Base-by-base conservation (phyloP, 805 yeast species). In the Grigorovia humatica region DNA sequence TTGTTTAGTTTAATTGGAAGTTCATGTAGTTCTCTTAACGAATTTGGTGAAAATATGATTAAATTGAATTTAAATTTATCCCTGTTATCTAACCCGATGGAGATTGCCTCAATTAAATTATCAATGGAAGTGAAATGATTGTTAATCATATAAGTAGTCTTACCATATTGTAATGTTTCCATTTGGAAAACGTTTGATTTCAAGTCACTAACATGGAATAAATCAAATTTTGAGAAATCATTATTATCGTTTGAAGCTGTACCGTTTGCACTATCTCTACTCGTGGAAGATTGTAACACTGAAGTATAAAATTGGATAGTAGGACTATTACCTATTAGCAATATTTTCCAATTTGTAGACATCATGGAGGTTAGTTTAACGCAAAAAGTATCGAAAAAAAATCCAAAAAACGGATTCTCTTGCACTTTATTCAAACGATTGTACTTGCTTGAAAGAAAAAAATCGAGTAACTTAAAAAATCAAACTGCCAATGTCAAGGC, bases 11-110 rank as follows among this genome's bases (percentile, higher is more conserved):
- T 63, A 2, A 66, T 49, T 27, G 75, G 69, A 8, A 72, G 35
- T 2, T 70, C 57, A 6, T 80, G 69, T 19, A 78, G 63, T 51
- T 76, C 78, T 57, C 77, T 80, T 48, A 78, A 60, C 0, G 80
- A 76, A 12, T 63, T 59, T 0, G 77, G 71, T 8, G 77, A 71
- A 2, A 77, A 54, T n/a, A 78, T 61, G 1, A 78, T 64, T 42
- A 72, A 65, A 55, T 78, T 82, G 40, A 72, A 62, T 43, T 63
- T 62, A 9, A 53, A 42, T 11, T 50, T 49, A 0, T 20, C 48
- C n/a, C 4, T 20, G 3, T 49, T 23, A 12, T 42, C 47, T 42
- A 38, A 5, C 32, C 2, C 30, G 48, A 41, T 32, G 11, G 20
- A 11, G 41, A 50, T 18, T 27, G 53, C 55, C 35, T 52, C 54